These are phyloP conservation scores for Sarcocystis neurona DNA, from an alignment of 169 alveolate genomes.

Conservation along the genomic window DNA sequence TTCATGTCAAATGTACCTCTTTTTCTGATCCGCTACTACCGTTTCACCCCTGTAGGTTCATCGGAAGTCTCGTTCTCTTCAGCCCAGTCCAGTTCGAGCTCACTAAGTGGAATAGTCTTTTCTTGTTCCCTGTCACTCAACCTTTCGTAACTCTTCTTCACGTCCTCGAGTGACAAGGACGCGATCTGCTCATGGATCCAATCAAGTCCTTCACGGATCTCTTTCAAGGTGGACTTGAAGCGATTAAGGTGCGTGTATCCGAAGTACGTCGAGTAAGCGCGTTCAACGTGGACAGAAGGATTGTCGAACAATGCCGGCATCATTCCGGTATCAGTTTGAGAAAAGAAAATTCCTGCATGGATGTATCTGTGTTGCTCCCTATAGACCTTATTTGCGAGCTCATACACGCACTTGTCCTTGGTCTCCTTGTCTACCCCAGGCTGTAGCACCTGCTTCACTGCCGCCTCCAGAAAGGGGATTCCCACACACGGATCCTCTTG, in stretches of 20 bases:
- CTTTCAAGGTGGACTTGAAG: neutral
- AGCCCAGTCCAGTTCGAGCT: no score
- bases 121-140: no score
- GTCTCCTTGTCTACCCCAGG: conserved; percentile 3
- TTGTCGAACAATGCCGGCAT: neutral
- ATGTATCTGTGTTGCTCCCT: conserved; percentile 21
- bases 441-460: conserved; percentile 3
- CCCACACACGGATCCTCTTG: conserved; percentile 41
- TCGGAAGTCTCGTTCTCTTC: no score
- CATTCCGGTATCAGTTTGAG: neutral
- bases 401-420: conserved; percentile 21
- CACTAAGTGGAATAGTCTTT: no score
- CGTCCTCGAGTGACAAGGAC: neutral
- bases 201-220: neutral
- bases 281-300: conserved; percentile 23
- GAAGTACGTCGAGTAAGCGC: neutral
- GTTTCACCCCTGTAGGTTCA: no score
- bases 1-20: no score
- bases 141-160: no score
- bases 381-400: conserved; percentile 17
- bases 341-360: neutral
- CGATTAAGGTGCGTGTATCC: conserved; percentile 13
- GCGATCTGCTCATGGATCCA: neutral
- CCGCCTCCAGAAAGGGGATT: conserved; percentile 42
- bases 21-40: no score